phyloP scores from a whole-genome alignment of 208 protist species.

The Spongospora subterranea region DNA sequence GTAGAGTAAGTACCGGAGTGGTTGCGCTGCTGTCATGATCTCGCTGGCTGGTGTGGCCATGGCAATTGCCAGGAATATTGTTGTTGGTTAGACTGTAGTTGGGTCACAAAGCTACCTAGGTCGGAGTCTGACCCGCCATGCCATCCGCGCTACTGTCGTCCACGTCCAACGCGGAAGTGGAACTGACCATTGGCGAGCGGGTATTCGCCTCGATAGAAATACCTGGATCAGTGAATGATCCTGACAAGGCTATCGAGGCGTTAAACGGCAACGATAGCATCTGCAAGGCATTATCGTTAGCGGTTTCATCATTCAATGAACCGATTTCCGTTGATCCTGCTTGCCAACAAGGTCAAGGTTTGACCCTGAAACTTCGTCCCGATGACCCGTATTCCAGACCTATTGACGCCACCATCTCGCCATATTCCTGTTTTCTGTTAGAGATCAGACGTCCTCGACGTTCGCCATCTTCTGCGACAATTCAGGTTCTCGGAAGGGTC shows the following conservation, averaged over 20 bases:
- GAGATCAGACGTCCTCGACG: not conserved
- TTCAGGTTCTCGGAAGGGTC: not conserved
- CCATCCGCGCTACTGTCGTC: too few species aligned
- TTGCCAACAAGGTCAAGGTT: not conserved
- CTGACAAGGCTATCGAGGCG: not conserved
- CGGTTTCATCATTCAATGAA: too few species aligned
- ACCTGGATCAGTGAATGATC: not conserved
- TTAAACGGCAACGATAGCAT: not conserved
- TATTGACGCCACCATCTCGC: not conserved
- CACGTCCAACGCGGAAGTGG: too few species aligned
- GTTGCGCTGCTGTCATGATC: too few species aligned
- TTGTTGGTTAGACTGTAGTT: too few species aligned
- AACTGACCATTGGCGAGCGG: not conserved
- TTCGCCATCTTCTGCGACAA: not conserved
- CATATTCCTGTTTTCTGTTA: not conserved
- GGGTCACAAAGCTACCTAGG: too few species aligned
- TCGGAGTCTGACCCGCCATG: too few species aligned
- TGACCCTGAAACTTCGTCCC: not conserved
- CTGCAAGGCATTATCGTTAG: not conserved
- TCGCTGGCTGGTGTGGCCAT: too few species aligned
- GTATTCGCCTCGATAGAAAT: not conserved
- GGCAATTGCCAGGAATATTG: too few species aligned
- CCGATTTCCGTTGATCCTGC: not conserved
- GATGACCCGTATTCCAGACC: conserved; percentile 11
- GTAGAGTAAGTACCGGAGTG: too few species aligned